Evolutionary conservation across 2,329 filamentous ascomycete species (phyloP).

Genomic region (Trichoderma simmonsii): DNA sequence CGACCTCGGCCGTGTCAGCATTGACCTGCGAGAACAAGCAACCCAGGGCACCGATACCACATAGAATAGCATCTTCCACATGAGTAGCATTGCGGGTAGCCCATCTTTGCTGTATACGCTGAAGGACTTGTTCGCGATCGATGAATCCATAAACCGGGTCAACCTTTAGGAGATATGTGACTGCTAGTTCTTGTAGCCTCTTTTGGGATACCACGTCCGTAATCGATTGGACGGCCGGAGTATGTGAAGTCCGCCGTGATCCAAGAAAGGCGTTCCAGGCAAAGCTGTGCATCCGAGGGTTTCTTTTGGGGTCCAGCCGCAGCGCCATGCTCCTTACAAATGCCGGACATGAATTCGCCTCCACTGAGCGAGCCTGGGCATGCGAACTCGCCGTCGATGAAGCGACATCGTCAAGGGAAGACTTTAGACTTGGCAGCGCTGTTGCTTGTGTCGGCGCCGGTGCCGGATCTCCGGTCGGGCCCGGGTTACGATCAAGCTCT

Average conservation of each 20-base stretch:
- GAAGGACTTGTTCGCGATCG: neutral
- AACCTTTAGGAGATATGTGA: neutral
- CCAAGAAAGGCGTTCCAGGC: slow-evolving; percentile 12
- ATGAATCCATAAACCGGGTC: neutral
- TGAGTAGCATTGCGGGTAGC: neutral
- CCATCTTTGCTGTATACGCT: neutral
- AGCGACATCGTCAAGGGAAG: neutral
- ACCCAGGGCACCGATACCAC: neutral
- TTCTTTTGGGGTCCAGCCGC: slow-evolving; percentile 1
- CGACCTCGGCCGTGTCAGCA: neutral
- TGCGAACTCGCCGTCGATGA: neutral
- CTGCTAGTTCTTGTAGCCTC: neutral
- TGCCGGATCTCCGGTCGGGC: neutral
- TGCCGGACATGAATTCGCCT: slow-evolving; percentile 5
- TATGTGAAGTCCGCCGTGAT: neutral
- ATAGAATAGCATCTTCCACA: neutral
- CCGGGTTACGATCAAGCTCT: neutral
- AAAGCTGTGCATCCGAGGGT: neutral
- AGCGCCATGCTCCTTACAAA: neutral
- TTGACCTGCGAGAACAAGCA: neutral
- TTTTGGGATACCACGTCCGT: neutral
- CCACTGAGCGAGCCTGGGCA: slow-evolving; percentile 1
- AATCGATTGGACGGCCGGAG: neutral
- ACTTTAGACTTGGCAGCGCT: neutral
- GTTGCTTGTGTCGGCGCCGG: neutral